Percentiles rank a stretch among this genome's conserved stretches.
Evolutionary conservation across 2,329 filamentous ascomycete genomes (phyloP).

Genomic region (Curvularia spicifera): DNA sequence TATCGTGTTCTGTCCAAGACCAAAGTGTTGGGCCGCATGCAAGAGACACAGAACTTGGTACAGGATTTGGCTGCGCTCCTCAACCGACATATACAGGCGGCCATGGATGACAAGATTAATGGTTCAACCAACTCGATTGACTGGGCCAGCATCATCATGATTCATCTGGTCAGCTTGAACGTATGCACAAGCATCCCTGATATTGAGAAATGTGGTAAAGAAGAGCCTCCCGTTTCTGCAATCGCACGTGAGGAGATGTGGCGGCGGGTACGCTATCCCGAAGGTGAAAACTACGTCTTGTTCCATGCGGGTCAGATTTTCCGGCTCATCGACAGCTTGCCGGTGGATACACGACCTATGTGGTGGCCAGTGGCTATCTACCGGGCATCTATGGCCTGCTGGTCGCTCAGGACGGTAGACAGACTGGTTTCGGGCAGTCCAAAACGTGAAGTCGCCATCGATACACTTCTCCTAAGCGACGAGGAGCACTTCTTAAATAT

Average conservation of each 20-base stretch:
- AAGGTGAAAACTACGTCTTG: constrained; percentile 11
- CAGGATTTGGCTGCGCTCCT: constrained; percentile 12
- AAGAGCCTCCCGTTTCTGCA: constrained; percentile 8
- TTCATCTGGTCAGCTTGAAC: constrained; percentile 18
- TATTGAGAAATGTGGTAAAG: constrained; percentile 13
- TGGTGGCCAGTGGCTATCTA: constrained; percentile 16
- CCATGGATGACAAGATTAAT: not conserved
- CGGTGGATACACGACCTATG: constrained; percentile 6
- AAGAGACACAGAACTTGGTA: constrained; percentile 12
- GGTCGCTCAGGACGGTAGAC: constrained; percentile 10
- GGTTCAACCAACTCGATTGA: not conserved
- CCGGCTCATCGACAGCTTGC: constrained; percentile 8
- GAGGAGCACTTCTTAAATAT: constrained; percentile 9
- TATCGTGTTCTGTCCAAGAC: constrained; percentile 12
- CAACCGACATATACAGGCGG: not conserved
- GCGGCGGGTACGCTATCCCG: constrained; percentile 10
- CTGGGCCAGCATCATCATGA: constrained; percentile 12
- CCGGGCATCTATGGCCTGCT: constrained; percentile 13
- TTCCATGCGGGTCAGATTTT: constrained; percentile 16
- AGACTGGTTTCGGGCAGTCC: not conserved
- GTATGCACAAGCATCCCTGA: constrained; percentile 16
- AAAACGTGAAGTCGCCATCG: constrained; percentile 4
- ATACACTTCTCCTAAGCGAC: constrained; percentile 4
- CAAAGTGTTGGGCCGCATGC: constrained; percentile 9
- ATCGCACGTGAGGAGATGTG: constrained; percentile 9